Evolutionary conservation across 2,329 filamentous ascomycete genomes (phyloP).

Genomic region (Talaromyces verruculosus): DNA sequence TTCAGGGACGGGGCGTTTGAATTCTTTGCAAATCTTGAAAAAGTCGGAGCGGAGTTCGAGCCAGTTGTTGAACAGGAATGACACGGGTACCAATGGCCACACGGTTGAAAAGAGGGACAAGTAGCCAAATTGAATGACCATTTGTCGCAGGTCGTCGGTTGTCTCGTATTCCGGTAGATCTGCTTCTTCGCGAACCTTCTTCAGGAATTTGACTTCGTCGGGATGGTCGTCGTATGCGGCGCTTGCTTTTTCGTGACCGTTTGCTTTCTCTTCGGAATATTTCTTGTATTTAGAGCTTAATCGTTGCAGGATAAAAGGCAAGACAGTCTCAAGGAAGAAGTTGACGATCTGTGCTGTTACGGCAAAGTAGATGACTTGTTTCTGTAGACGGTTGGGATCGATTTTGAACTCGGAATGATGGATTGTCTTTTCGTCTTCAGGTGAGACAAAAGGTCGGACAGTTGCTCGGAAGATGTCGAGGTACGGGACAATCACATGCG

Average conservation of each 20-base stretch:
- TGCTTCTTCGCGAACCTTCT: constrained; percentile 79
- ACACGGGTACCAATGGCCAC: constrained; percentile 86
- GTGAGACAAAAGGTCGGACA: constrained; percentile 71
- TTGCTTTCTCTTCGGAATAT: constrained; percentile 32
- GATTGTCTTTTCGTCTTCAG: constrained; percentile 65
- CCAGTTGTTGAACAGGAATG: constrained; percentile 96
- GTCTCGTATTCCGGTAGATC: constrained; percentile 88
- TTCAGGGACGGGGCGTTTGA: constrained; percentile 84
- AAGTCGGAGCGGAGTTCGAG: constrained; percentile 91
- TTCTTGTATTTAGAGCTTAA: constrained; percentile 68
- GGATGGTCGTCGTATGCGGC: constrained; percentile 60
- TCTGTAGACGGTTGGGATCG: constrained; percentile 77
- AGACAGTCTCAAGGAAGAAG: constrained; percentile 78
- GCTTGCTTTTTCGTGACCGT: constrained; percentile 24
- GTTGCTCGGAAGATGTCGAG: constrained; percentile 81
- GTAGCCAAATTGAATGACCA: constrained; percentile 89
- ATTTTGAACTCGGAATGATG: constrained; percentile 67
- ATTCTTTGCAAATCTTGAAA: constrained; percentile 89
- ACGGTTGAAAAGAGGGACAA: constrained; percentile 88
- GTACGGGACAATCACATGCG: constrained; percentile 79
- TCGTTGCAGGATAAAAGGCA: constrained; percentile 81
- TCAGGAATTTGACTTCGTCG: constrained; percentile 79
- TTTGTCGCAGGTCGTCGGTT: constrained; percentile 85
- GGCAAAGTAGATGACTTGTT: constrained; percentile 95
- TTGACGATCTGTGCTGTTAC: constrained; percentile 94